Conservation (phyloP, 2,329 filamentous ascomycete species). For the Curvularia sp. region DNA sequence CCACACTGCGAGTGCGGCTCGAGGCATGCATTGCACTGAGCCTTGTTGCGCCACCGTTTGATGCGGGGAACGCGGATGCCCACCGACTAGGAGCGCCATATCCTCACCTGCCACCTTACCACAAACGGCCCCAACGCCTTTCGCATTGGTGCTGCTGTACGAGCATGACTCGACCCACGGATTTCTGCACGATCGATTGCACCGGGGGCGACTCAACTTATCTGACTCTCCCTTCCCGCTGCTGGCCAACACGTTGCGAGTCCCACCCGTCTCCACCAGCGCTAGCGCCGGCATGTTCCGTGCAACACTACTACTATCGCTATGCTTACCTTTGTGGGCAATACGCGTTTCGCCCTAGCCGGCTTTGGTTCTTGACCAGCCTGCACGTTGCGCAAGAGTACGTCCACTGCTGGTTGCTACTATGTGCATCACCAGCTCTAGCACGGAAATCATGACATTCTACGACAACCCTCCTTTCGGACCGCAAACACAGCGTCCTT, state of each 20-base stretch:
- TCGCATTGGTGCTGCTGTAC: neutral
- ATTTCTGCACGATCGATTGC: conserved; percentile 1
- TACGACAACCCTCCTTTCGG: neutral
- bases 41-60: conserved; percentile 4
- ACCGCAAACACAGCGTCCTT: neutral
- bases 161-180: neutral
- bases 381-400: neutral
- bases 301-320: neutral
- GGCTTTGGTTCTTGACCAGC: neutral
- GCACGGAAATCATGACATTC: neutral
- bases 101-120: neutral
- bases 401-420: neutral
- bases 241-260: neutral
- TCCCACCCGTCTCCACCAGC: neutral
- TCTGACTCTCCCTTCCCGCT: neutral
- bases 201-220: neutral
- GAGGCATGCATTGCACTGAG: neutral
- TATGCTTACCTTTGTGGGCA: neutral
- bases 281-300: neutral
- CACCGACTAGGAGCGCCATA: neutral
- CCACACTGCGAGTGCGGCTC: neutral
- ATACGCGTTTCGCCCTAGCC: neutral
- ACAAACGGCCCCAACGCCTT: neutral
- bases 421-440: neutral
- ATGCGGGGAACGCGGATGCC: conserved; percentile 5